Percentiles rank a stretch among this genome's conserved stretches.
These are phyloP conservation scores for Blastobotrys raffinosifermentans DNA, from an alignment of 1,139 yeast species.

Conservation along the genomic window DNA sequence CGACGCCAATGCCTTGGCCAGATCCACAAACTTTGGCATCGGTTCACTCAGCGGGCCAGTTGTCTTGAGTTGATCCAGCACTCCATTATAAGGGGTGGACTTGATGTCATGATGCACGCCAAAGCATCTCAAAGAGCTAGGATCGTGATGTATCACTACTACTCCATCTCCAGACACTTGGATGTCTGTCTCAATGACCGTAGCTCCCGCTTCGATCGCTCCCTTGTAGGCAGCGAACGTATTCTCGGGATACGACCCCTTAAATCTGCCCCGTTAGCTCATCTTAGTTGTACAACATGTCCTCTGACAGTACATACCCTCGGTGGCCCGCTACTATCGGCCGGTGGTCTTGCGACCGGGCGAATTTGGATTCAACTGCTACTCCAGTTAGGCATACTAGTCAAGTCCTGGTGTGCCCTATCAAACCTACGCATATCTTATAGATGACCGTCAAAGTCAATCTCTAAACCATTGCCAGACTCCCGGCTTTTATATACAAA, in stretches of 20 bases:
- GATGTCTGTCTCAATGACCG: constrained; percentile 75
- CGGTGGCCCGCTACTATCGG: constrained; percentile 27
- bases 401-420: too few species aligned
- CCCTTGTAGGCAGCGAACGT: constrained; percentile 66
- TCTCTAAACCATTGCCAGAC: too few species aligned
- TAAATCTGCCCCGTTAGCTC: constrained; percentile 13
- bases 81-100: constrained; percentile 35
- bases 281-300: neutral
- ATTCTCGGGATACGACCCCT: constrained; percentile 61
- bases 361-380: constrained; percentile 6
- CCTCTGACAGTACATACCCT: constrained; percentile 15
- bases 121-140: constrained; percentile 54
- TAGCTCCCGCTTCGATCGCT: constrained; percentile 65
- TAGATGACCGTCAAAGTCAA: too few species aligned
- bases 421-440: too few species aligned
- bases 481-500: too few species aligned
- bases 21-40: constrained; percentile 55
- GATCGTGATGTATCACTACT: constrained; percentile 73
- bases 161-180: constrained; percentile 71
- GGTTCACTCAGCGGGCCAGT: constrained; percentile 47
- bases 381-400: too few species aligned
- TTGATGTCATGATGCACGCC: constrained; percentile 38
- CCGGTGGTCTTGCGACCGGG: constrained; percentile 2
- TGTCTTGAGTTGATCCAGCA: constrained; percentile 50
- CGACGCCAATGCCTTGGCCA: constrained; percentile 52